These are phyloP conservation scores for Lentinula detonsa DNA, from an alignment of 768 basidiomycete species.

Conservation along the genomic window DNA sequence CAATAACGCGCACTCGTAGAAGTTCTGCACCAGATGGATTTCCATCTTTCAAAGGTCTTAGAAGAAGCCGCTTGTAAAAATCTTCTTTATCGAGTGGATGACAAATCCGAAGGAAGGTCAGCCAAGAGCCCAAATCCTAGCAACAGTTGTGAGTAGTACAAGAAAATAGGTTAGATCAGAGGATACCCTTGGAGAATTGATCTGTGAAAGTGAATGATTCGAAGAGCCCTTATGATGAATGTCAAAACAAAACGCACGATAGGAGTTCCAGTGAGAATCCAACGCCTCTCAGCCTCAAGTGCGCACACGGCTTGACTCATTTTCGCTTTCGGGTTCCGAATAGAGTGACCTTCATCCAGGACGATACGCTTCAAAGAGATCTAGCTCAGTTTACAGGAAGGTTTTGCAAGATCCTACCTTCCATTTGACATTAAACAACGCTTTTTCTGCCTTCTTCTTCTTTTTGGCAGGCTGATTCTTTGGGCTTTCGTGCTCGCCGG, in stretches of 20 bases:
- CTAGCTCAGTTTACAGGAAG: not conserved
- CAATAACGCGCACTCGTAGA: constrained; percentile 44
- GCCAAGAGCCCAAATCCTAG: constrained; percentile 84
- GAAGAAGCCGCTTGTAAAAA: constrained; percentile 71
- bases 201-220: constrained; percentile 31
- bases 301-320: constrained; percentile 66
- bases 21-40: constrained; percentile 63
- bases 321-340: constrained; percentile 84
- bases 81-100: constrained; percentile 78
- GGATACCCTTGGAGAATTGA: constrained; percentile 69
- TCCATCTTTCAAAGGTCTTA: constrained; percentile 73
- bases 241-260: constrained; percentile 51
- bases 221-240: not conserved
- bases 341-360: constrained; percentile 84
- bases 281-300: constrained; percentile 65
- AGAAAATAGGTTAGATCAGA: not conserved
- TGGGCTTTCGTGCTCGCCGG: constrained; percentile 39
- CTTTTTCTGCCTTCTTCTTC: constrained; percentile 47
- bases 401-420: constrained; percentile 41
- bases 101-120: constrained; percentile 84
- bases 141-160: not conserved
- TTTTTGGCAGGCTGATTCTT: constrained; percentile 42
- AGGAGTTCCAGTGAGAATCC: constrained; percentile 82
- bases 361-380: constrained; percentile 55
- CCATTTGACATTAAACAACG: constrained; percentile 71